phyloP scores from a whole-genome alignment of 106 monocot species.

The Gastrodia elata region DNA sequence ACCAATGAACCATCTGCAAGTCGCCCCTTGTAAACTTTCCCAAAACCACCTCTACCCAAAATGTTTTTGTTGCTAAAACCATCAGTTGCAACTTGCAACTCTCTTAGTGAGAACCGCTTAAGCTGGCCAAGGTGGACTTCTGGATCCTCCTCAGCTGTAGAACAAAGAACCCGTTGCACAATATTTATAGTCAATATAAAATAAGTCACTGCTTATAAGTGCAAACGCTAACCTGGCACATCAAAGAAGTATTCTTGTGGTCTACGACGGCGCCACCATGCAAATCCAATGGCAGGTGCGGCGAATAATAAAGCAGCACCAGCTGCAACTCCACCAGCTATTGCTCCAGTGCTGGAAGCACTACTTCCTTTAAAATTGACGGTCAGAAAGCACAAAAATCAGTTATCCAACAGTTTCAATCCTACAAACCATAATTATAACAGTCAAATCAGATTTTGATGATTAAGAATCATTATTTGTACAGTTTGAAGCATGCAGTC shows the following conservation, averaged over 20 bases:
- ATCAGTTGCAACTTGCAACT: slow-evolving; percentile 69
- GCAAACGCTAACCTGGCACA: slow-evolving; percentile 34
- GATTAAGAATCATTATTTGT: neutral
- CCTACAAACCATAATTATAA: neutral
- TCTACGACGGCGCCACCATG: slow-evolving; percentile 53
- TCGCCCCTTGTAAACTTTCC: slow-evolving; percentile 64
- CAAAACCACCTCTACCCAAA: slow-evolving; percentile 61
- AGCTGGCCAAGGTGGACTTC: slow-evolving; percentile 72
- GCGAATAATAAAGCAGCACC: slow-evolving; percentile 52
- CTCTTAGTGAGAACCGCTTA: slow-evolving; percentile 55
- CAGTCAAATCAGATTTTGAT: neutral
- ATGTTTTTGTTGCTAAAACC: slow-evolving; percentile 63
- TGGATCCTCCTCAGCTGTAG: slow-evolving; percentile 59
- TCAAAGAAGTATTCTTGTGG: slow-evolving; percentile 56
- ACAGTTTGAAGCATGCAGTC: neutral
- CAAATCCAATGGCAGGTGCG: slow-evolving; percentile 56
- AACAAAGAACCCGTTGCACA: neutral
- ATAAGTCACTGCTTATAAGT: neutral
- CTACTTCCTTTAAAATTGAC: slow-evolving; percentile 21
- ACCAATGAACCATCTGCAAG: slow-evolving; percentile 67
- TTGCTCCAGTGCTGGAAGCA: slow-evolving; percentile 47
- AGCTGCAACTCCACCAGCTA: slow-evolving; percentile 54
- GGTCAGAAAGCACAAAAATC: slow-evolving; percentile 5
- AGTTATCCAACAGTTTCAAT: neutral
- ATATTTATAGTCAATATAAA: neutral